A percentile compares a stretch with the other conserved stretches of the same genome.
Evolutionary conservation across 2,329 filamentous ascomycete genomes (phyloP).

Genomic region (Paraphaeosphaeria sporulosa): DNA sequence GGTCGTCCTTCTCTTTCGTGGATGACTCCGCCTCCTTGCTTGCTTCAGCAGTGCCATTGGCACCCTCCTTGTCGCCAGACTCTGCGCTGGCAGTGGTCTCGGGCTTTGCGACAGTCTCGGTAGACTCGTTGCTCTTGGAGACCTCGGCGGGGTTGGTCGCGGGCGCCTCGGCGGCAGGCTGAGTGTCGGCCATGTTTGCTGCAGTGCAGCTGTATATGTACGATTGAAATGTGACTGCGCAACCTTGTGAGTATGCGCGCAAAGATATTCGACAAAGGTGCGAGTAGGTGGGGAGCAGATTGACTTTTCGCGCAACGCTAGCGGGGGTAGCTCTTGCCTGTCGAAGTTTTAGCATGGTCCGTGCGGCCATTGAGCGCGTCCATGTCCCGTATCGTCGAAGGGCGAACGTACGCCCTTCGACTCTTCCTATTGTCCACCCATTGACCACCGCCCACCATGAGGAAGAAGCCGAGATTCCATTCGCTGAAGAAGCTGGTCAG

Average conservation of each 20-base stretch:
- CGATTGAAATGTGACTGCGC: neutral
- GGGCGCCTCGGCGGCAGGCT: conserved; percentile 23
- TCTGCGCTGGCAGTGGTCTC: conserved; percentile 16
- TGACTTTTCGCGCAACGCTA: conserved; percentile 23
- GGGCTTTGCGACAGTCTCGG: conserved; percentile 10
- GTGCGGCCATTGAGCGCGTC: neutral
- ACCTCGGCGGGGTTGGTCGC: conserved; percentile 30
- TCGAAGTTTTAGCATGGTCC: conserved; percentile 10
- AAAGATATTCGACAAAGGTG: neutral
- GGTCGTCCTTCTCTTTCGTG: conserved; percentile 6
- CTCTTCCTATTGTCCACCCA: conserved; percentile 18
- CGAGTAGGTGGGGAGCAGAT: conserved; percentile 13
- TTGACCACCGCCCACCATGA: conserved; percentile 40
- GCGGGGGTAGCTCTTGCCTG: conserved; percentile 13
- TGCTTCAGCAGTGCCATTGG: conserved; percentile 23
- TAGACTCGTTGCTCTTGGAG: conserved; percentile 20
- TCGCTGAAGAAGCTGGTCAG: conserved; percentile 71
- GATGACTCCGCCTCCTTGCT: conserved; percentile 28
- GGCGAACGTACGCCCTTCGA: conserved; percentile 4
- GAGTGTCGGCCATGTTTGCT: conserved; percentile 33
- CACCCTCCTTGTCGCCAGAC: conserved; percentile 18
- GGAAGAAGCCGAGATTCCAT: conserved; percentile 67
- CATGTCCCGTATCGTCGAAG: conserved; percentile 1
- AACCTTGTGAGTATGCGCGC: neutral
- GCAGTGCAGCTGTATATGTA: conserved; percentile 19